Percentiles rank a stretch among this genome's conserved stretches.
Evolutionary conservation across 169 alveolate genomes (phyloP).

Genomic region (Eimeria necatrix): DNA sequence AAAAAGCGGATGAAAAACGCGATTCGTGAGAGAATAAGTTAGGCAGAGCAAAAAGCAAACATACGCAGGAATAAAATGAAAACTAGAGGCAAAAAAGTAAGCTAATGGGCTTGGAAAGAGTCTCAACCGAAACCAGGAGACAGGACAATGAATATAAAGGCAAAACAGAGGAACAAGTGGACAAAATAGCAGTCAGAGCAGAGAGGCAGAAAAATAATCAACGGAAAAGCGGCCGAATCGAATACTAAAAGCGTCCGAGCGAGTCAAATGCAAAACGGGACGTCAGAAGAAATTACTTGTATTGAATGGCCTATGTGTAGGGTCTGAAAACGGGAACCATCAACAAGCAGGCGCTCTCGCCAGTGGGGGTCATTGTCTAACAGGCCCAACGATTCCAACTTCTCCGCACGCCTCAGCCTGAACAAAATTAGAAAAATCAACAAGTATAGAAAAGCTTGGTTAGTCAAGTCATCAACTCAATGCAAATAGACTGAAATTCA

Average conservation of each 20-base stretch:
- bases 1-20: neutral
- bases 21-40: neutral
- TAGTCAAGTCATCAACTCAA: too few relatives aligned
- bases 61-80: neutral
- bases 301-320: conserved; percentile 59
- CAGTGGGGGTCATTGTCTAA: conserved; percentile 3
- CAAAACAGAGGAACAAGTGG: neutral
- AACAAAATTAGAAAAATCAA: neutral
- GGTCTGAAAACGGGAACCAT: conserved; percentile 60
- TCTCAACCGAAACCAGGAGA: too few relatives aligned
- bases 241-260: neutral
- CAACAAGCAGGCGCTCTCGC: conserved; percentile 60
- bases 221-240: neutral
- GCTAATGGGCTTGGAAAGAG: too few relatives aligned
- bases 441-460: too few relatives aligned
- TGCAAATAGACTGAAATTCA: too few relatives aligned
- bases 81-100: neutral
- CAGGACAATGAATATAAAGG: neutral
- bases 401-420: conserved; percentile 34
- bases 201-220: neutral
- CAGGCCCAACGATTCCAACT: conserved; percentile 37
- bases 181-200: neutral
- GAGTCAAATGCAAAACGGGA: neutral
- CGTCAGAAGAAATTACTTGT: neutral
- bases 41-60: neutral